Evolutionary conservation across 2,329 filamentous ascomycete species (phyloP), one percentile per base, ranked within the genome.

Genomic region (Aspergillus chevalieri): DNA sequence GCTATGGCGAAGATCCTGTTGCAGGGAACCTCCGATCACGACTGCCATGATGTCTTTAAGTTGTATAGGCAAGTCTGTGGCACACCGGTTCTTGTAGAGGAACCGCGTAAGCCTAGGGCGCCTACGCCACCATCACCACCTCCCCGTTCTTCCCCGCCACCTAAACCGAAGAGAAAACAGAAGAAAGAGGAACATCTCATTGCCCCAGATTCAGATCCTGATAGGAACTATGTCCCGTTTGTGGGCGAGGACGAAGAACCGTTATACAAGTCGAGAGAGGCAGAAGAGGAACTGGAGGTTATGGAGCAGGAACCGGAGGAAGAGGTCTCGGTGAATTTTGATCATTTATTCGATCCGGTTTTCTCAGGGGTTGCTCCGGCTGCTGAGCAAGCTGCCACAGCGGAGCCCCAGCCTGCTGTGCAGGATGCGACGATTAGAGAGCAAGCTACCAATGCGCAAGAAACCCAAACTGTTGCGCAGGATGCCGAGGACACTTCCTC

Each of bases 21-120:
- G 19, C 72, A 85, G 45, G 83, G 86, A 14, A 72, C 68, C 33
- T 70, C 77, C 9, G 74, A 79, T 15, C 69, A 75, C 45, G 84
- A 93, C 57, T 84, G 79, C 67, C 81, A 86, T 53, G 82, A 89
- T 58, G 75, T 95, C 2, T 77, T 95, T 19, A 80, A 81, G 36
- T 74, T 96, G 17, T 70, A 94, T n/a, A 79, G 89, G 57, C 85
- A 95, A 68, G 87, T 89, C 1, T 91, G 92, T 82, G 79, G 82
- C 43, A 79, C 95, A 39, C 81, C 85, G 5, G 62, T 70, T 33
- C 49, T 67, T 10, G 57, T 57, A 9, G 55, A 56, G n/a, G 46
- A 61, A 21, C 66, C 67, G n/a, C 19, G 48, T 4, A 58, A 50
- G 12, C 38, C 45, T 21, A 41, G 49, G 10, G 49, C 48, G 22